A percentile compares a stretch with the other conserved stretches of the same genome.
Evolutionary conservation across 192 early-diverging fungal species (phyloP).

Genomic region (Chytriomyces hyalinus): DNA sequence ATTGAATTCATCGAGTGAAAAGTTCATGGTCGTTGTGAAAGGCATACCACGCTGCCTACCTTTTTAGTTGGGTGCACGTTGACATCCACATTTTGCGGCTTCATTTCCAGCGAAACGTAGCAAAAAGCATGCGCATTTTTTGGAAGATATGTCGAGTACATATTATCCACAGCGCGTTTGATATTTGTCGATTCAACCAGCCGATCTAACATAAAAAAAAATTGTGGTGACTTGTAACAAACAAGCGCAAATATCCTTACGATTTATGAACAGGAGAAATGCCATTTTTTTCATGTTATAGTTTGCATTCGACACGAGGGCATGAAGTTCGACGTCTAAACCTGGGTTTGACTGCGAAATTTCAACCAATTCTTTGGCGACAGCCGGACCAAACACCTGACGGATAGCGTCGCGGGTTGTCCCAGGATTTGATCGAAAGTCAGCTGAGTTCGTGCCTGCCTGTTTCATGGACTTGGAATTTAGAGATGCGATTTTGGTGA

Average conservation of each 20-base stretch:
- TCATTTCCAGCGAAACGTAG: conserved; percentile 87
- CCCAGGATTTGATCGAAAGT: conserved; percentile 73
- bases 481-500: too few relatives aligned
- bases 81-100: conserved; percentile 90
- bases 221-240: neutral
- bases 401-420: conserved; percentile 80
- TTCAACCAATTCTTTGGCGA: conserved; percentile 78
- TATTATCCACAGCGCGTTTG: conserved; percentile 78
- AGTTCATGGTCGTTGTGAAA: neutral
- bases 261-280: conserved; percentile 95
- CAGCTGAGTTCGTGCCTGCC: conserved; percentile 70
- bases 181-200: conserved; percentile 83
- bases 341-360: conserved; percentile 57
- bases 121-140: conserved; percentile 89
- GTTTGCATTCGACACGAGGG: conserved; percentile 87
- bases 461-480: neutral
- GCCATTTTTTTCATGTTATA: conserved; percentile 83
- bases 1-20: neutral
- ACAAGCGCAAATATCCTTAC: conserved; percentile 52
- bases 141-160: conserved; percentile 82
- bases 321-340: conserved; percentile 69
- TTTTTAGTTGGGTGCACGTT: conserved; percentile 98
- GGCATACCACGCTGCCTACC: conserved; percentile 55
- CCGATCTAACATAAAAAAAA: conserved; percentile 61
- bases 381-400: conserved; percentile 79